Conservation (phyloP, 2,329 filamentous ascomycete species). For the Apiospora rasikravindrae region DNA sequence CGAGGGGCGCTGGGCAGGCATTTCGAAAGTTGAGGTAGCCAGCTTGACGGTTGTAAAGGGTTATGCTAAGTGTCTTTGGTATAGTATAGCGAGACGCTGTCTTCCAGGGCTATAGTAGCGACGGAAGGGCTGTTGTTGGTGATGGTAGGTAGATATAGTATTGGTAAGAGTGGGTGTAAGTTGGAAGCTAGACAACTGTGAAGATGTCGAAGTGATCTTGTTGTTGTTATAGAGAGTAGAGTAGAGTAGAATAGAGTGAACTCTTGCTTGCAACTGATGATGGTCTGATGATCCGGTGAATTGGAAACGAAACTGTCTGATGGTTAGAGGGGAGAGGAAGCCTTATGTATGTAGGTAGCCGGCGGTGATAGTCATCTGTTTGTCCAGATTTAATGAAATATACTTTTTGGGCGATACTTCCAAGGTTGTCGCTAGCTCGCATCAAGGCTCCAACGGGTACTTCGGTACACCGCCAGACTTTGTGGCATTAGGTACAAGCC, state of each 20-base stretch:
- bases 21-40: constrained; percentile 31
- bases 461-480: constrained; percentile 38
- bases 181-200: constrained; percentile 14
- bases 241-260: constrained; percentile 30
- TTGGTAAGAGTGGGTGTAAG: constrained; percentile 19
- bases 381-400: constrained; percentile 25
- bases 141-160: constrained; percentile 19
- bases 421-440: constrained; percentile 29
- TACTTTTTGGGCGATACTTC: constrained; percentile 31
- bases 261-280: constrained; percentile 21
- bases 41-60: constrained; percentile 4
- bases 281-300: constrained; percentile 28
- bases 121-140: constrained; percentile 2
- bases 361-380: constrained; percentile 33
- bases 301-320: constrained; percentile 23
- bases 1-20: constrained; percentile 67
- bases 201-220: constrained; percentile 28
- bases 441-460: constrained; percentile 23
- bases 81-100: constrained; percentile 27
- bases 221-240: constrained; percentile 24
- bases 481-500: constrained; percentile 15
- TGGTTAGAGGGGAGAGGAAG: constrained; percentile 33
- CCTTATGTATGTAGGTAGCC: constrained; percentile 36
- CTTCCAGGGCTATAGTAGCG: neutral
- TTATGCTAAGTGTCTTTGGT: constrained; percentile 28